Evolutionary conservation across 805 yeast genomes (phyloP).

Genomic region (Ogataea chonburiensis): DNA sequence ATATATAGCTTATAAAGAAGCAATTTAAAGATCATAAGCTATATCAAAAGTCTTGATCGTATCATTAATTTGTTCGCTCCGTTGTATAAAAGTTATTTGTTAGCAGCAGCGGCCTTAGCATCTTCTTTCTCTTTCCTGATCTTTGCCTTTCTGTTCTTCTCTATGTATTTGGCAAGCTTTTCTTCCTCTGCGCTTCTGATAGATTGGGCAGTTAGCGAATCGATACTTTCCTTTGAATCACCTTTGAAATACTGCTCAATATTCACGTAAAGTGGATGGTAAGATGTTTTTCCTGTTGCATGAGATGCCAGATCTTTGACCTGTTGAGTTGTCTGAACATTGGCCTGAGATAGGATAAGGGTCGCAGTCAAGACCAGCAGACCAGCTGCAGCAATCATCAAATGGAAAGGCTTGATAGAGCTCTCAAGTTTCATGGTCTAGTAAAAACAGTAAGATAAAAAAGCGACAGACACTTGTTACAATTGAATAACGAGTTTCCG

Average conservation of each 20-base stretch:
- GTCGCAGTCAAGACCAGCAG: slow-evolving; percentile 10
- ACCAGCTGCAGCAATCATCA: slow-evolving; percentile 11
- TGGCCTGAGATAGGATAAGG: slow-evolving; percentile 5
- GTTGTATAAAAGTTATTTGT: no score
- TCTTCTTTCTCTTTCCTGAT: slow-evolving; percentile 7
- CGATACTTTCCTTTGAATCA: slow-evolving; percentile 2
- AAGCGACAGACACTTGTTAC: background rate
- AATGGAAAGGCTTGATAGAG: slow-evolving; percentile 8
- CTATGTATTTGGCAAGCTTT: slow-evolving; percentile 15
- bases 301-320: slow-evolving; percentile 7
- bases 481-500: background rate
- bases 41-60: no score
- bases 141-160: slow-evolving; percentile 5
- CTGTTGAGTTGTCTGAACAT: slow-evolving; percentile 4
- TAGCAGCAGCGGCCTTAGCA: no score
- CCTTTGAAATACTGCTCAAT: slow-evolving; percentile 9
- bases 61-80: no score
- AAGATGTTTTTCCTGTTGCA: background rate
- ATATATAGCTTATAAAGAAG: no score
- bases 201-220: background rate
- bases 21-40: no score
- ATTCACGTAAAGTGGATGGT: slow-evolving; percentile 10
- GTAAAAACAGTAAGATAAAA: background rate
- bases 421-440: slow-evolving; percentile 6
- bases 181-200: slow-evolving; percentile 11